Evolutionary conservation across 371 early-diverging fungal genomes (phyloP), one percentile per base, ranked within the genome.

Genomic region (Mortierella sp.): DNA sequence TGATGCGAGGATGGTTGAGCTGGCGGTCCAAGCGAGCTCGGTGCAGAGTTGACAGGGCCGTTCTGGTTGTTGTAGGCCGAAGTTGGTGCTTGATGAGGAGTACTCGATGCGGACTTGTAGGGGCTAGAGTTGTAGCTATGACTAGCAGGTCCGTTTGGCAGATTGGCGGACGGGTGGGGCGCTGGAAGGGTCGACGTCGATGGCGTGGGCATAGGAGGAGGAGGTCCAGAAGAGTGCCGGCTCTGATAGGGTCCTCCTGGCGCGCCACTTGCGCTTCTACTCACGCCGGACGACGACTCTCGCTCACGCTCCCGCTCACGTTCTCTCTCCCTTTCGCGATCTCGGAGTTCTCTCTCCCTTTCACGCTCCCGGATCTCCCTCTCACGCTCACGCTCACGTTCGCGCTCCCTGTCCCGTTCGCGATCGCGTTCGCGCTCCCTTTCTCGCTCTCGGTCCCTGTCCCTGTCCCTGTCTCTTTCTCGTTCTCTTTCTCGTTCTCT

Each of bases 401-500:
- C 79, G 26, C 79, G 64, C 7, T 76, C 76, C 4, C 76, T 55
- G n/a, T 77, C 77, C 5, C 77, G 71, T 4, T 76, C 76, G 9
- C 76, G 66, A 16, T 76, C 76, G 6, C 74, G 19, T 22, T 61
- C 61, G n/a, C 29, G 55, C 43, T 58, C 44, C 43, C 65, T 34
- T 47, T 79, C 76, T 8, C 76, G 52, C 19, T 76, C 76, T n/a
- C 76, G 34, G 26, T 76, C 79, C 7, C 79, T 50, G 9, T 77
- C 78, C 29, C 78, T 31, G 26, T 70, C 71, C 4, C 47, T 39
- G 6, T 77, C 77, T 29, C 77, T 50, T 4, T 79, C 79, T n/a
- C 75, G 43, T 19, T 79, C 80, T 10, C 79, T 68, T 19, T 79
- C 79, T 7, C 76, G 76, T 3, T 76, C 73, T 10, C 80, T 64